Conservation (phyloP, 2,329 filamentous ascomycete genomes). For the Sarocladiaceae sp. region DNA sequence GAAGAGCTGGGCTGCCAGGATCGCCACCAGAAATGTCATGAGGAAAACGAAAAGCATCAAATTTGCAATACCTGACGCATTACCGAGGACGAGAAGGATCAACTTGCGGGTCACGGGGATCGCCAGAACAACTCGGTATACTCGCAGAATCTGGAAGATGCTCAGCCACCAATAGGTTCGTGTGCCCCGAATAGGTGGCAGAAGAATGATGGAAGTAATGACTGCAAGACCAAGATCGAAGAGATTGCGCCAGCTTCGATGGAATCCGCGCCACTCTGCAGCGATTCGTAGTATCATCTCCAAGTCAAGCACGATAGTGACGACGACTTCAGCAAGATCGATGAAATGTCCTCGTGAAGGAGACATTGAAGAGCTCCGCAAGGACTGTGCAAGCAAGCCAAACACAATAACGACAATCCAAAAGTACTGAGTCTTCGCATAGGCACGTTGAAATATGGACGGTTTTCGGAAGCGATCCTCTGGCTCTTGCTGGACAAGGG, state of each 20-base stretch:
- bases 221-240: constrained; percentile 78
- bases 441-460: constrained; percentile 57
- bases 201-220: constrained; percentile 77
- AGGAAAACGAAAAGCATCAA: constrained; percentile 95
- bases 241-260: constrained; percentile 68
- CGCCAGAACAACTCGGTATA: constrained; percentile 87
- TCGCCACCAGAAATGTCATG: constrained; percentile 88
- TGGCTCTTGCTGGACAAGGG: constrained; percentile 26
- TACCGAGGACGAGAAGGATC: constrained; percentile 83
- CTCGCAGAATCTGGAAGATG: constrained; percentile 86
- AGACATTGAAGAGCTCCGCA: constrained; percentile 74
- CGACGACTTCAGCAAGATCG: constrained; percentile 64
- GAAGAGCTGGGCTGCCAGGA: constrained; percentile 91
- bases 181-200: constrained; percentile 73
- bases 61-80: constrained; percentile 87
- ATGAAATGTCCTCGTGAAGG: constrained; percentile 59
- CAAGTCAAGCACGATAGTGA: constrained; percentile 72
- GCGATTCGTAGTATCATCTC: constrained; percentile 80
- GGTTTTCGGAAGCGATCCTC: constrained; percentile 32
- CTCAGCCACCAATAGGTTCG: constrained; percentile 84
- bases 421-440: constrained; percentile 67
- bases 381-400: constrained; percentile 73
- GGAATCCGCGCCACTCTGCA: constrained; percentile 78
- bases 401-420: constrained; percentile 81
- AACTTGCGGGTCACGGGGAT: constrained; percentile 83